phyloP scores from a whole-genome alignment of 2,329 filamentous ascomycete species.

The Alternaria atra region DNA sequence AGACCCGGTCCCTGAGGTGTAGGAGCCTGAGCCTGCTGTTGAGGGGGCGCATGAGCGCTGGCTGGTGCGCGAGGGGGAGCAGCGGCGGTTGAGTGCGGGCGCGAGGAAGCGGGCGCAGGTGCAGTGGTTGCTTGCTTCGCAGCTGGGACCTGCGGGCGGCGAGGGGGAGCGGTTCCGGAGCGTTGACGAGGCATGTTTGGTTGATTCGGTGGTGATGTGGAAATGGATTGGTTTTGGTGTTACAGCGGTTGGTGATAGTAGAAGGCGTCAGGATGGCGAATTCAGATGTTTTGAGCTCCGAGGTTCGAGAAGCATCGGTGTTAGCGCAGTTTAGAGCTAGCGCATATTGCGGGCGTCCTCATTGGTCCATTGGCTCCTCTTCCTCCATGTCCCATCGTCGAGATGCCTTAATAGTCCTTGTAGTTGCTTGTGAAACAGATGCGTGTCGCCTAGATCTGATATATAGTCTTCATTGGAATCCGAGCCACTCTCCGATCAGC shows the following conservation, averaged over 20 bases:
- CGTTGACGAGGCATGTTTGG: slow-evolving; percentile 60
- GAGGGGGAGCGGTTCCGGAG: slow-evolving; percentile 55
- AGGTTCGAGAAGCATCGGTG: slow-evolving; percentile 41
- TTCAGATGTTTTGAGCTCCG: slow-evolving; percentile 24
- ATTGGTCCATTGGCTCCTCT: slow-evolving; percentile 4
- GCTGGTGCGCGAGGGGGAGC: slow-evolving; percentile 44
- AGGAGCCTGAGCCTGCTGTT: slow-evolving; percentile 52
- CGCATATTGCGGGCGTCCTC: slow-evolving; percentile 5
- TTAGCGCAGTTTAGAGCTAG: slow-evolving; percentile 27
- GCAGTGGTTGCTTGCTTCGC: slow-evolving; percentile 63
- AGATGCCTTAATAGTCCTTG: neutral
- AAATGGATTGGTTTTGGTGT: slow-evolving; percentile 10
- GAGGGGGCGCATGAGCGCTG: slow-evolving; percentile 61
- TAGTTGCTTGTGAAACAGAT: too few relatives aligned
- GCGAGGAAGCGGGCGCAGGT: slow-evolving; percentile 52
- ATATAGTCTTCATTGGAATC: too few relatives aligned
- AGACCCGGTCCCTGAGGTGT: slow-evolving; percentile 78
- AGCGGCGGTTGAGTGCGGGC: slow-evolving; percentile 72
- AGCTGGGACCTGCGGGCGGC: slow-evolving; percentile 55
- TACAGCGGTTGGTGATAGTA: slow-evolving; percentile 1
- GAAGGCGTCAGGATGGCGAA: slow-evolving; percentile 24
- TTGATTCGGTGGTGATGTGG: slow-evolving; percentile 5
- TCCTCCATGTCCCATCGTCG: neutral
- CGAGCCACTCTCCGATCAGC: too few relatives aligned
- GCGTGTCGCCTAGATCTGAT: too few relatives aligned